Base-by-base conservation (phyloP, 169 alveolate species). In the Plasmodium fragile region DNA sequence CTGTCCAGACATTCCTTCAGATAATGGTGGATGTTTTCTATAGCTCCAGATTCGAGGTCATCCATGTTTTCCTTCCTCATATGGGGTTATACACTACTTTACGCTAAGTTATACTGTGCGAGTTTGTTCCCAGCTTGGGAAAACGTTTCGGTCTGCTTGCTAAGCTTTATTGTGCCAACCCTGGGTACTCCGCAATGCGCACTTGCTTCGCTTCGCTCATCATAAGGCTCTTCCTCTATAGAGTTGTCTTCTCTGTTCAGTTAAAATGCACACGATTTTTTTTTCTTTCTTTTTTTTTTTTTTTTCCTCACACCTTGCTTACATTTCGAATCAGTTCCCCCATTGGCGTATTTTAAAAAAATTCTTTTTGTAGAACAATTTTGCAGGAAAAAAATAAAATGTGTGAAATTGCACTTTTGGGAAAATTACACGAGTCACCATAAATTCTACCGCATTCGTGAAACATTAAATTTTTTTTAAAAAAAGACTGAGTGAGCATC, bases 1-100 rank as follows among this genome's bases (percentile, higher is more conserved):
- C 52, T 89, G 13, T 55, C 53, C 71, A 77, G 45, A 22, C 70
- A 49, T n/a, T 30, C 89, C 81, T 78, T 89, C 79, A 89, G 52
- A 32, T 79, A 59, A 18, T 78, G 79, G 71, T 89, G 94, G 34
- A 89, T 89, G 39, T 89, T 65, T 78, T 79, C 89, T 55, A 89
- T 77, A 28, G 81, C 81, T 78, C 52, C 13, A 36, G 79, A 59
- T 59, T 89, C 94, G 1, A 69, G 39, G 30, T 89, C 82, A 59
- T 89, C 90, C 94, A 89, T 89, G 13, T 89, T 65, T 78, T 3
- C n/a, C 11, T 30, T 28, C n/a, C 82, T 18, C 30, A 10, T 18
- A 13, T 75, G 16, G 59, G 59, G 22, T 49, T 49, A 16, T 49
- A 49, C 59, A 45, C 3, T 45, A 45, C n/a, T 3, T 5, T 2